Evolutionary conservation across 1,284 basidiomycete genomes (phyloP).

Genomic region (Trichosporon asahii): DNA sequence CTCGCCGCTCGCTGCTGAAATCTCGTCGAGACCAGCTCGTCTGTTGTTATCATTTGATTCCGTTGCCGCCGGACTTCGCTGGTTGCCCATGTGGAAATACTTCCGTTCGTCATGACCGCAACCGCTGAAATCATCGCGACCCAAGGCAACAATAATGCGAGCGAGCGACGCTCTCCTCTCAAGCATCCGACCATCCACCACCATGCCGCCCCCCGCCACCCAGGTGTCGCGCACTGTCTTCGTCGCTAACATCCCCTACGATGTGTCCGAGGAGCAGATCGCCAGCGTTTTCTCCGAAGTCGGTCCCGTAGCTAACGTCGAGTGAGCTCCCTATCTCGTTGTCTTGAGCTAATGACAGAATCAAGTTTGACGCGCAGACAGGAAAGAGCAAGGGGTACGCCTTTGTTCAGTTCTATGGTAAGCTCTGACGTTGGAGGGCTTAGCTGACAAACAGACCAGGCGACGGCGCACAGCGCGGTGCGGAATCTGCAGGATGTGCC

Average conservation of each 20-base stretch:
- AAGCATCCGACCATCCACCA: neutral
- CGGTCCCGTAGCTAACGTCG: conserved; percentile 54
- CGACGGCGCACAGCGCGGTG: conserved; percentile 80
- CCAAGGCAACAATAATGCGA: neutral
- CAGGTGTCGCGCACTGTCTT: conserved; percentile 9
- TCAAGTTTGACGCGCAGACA: conserved; percentile 92
- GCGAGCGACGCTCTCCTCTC: neutral
- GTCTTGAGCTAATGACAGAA: conserved; percentile 55
- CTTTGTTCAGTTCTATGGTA: conserved; percentile 94
- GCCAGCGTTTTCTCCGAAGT: conserved; percentile 52
- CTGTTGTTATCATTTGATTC: neutral
- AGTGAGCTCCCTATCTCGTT: conserved; percentile 36
- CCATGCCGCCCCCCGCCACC: neutral
- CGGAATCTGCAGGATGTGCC: conserved; percentile 78
- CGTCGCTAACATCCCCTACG: conserved; percentile 19
- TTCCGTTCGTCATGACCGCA: neutral
- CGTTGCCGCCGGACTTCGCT: neutral
- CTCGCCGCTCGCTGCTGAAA: neutral
- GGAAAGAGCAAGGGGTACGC: conserved; percentile 96
- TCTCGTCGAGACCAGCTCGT: too few relatives aligned
- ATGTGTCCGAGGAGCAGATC: conserved; percentile 53
- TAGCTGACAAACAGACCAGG: conserved; percentile 65
- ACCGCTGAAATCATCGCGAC: neutral
- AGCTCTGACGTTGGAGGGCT: conserved; percentile 33
- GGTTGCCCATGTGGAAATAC: neutral